Base-by-base conservation (phyloP, 1,139 yeast species). In the Taphrina flavorubra region DNA sequence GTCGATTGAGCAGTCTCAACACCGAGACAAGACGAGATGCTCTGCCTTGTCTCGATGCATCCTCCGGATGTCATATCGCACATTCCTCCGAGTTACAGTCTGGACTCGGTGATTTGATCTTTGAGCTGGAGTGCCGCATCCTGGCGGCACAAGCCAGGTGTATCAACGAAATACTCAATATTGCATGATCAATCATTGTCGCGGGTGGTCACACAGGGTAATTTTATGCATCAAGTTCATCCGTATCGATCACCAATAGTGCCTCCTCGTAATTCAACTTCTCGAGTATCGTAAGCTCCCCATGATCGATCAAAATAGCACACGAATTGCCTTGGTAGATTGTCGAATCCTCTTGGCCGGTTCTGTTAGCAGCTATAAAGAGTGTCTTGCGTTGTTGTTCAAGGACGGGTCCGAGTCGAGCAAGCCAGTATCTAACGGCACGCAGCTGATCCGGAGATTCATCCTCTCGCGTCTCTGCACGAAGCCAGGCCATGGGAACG, bases 401-500 rank as follows among this genome's bases (percentile, higher is more conserved):
- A 69, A 89, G 76, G 70, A 86, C 84, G 0, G 95, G 95, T 74
- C 83, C 81, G 74, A 89, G 84, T 64, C 97, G 79, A n/a, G 85
- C 75, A 3, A 88, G 80, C 96, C 97, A 92, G 78, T 90, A 87
- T 69, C 82, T 78, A 47, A 84, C 74, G 31, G 81, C 82, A 3
- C 76, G 72, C 71, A 77, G 74, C 65, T 81, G 82, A 34, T 63
- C 67, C 0, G 85, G 82, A 49, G 74, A 73, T 39, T 70, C 71
- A 47, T 42, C 53, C 51, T 70, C 72, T 65, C 73, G 70, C 69
- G 56, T 63, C 53, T 67, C 66, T 57, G 51, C 36, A 20, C 46
- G 51, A 4, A 90, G 80, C 98, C 98, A 92, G 0, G 96, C 96
- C 86, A 90, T 91, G 1, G 97, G 96, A 72, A 90, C 85, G 36